Evolutionary conservation across 257 asterid genomes (phyloP).

Genomic region (Petunia axillaris): DNA sequence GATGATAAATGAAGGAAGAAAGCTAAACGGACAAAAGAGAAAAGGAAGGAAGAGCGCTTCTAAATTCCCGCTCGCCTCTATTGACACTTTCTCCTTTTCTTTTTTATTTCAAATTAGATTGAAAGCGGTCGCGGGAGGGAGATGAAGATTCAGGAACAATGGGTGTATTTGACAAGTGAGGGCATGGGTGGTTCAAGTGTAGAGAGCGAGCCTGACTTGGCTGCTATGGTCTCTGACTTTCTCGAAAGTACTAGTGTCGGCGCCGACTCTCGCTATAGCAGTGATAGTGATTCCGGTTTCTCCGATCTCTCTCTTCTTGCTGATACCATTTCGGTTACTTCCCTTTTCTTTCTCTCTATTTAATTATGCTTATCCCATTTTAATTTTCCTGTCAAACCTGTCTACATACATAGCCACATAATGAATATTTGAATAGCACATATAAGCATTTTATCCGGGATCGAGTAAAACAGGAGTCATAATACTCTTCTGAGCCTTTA

Average conservation of each 20-base stretch:
- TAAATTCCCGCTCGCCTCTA: conserved; percentile 9
- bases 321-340: conserved; percentile 50
- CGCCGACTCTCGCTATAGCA: conserved; percentile 44
- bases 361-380: neutral
- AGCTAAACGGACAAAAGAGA: neutral
- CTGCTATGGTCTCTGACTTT: conserved; percentile 50
- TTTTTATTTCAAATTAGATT: neutral
- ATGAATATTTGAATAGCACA: neutral
- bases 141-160: conserved; percentile 27
- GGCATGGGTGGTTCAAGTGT: conserved; percentile 39
- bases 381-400: neutral
- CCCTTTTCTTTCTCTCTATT: neutral
- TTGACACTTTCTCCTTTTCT: neutral
- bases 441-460: neutral
- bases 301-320: conserved; percentile 49
- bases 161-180: conserved; percentile 22
- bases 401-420: no score
- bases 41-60: neutral
- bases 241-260: conserved; percentile 45
- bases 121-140: neutral
- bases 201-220: conserved; percentile 53
- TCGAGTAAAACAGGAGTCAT: neutral
- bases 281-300: conserved; percentile 49
- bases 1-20: neutral
- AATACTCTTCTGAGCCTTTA: neutral